Conservation (phyloP, 768 basidiomycete genomes). For the Termitomyces bulborhizus region DNA sequence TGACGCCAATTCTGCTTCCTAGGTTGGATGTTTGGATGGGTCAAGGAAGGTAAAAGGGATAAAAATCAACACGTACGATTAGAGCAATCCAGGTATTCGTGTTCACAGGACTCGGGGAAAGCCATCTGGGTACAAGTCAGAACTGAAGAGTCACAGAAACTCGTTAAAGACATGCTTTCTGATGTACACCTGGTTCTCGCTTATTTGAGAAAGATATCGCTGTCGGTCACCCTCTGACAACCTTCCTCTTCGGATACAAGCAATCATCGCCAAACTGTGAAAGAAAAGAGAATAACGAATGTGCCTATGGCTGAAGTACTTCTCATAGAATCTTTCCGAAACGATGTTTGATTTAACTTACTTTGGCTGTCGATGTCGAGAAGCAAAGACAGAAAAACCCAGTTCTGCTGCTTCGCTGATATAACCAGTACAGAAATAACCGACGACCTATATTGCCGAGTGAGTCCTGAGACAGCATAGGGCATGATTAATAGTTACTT, state of each 20-base stretch:
- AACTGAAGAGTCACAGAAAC: not conserved
- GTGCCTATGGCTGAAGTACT: slow-evolving; percentile 50
- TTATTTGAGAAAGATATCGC: slow-evolving; percentile 50
- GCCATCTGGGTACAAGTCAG: slow-evolving; percentile 41
- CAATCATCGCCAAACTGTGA: slow-evolving; percentile 62
- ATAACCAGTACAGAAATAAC: slow-evolving; percentile 56
- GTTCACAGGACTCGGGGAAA: slow-evolving; percentile 65
- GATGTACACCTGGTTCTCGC: slow-evolving; percentile 55
- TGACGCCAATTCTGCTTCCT: slow-evolving; percentile 71
- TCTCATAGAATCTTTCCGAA: not conserved
- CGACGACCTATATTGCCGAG: slow-evolving; percentile 41
- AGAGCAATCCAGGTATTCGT: slow-evolving; percentile 63
- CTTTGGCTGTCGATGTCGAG: slow-evolving; percentile 60
- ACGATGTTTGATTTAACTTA: slow-evolving; percentile 19
- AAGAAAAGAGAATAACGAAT: slow-evolving; percentile 65
- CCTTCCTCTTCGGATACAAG: slow-evolving; percentile 44
- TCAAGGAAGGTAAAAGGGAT: not conserved
- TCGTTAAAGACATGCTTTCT: slow-evolving; percentile 36
- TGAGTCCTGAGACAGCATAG: not conserved
- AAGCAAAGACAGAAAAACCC: slow-evolving; percentile 58
- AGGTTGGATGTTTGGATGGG: not conserved
- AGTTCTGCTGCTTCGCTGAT: slow-evolving; percentile 51
- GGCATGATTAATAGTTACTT: slow-evolving; percentile 27
- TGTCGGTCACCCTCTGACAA: slow-evolving; percentile 26
- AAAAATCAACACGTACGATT: slow-evolving; percentile 32